Conservation (phyloP, 345 rosid genomes). For the thale cress (Arabidopsis thaliana) region DNA sequence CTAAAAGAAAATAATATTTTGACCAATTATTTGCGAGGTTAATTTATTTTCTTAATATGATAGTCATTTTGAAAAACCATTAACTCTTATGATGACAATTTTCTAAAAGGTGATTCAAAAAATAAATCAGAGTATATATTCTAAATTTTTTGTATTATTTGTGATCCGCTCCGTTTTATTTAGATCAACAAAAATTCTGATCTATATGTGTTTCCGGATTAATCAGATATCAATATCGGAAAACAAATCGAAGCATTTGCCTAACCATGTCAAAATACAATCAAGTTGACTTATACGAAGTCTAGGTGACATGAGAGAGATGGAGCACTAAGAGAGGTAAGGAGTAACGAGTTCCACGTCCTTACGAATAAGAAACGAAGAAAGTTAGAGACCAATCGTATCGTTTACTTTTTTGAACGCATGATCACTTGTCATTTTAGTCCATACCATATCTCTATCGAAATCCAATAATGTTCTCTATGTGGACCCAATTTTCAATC, state of each 20-base stretch:
- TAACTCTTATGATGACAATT: too few relatives aligned
- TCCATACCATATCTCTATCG: constrained; percentile 13
- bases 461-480: constrained; percentile 3
- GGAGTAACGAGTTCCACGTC: constrained; percentile 37
- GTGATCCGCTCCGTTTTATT: background rate
- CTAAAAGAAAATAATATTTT: too few relatives aligned
- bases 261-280: background rate
- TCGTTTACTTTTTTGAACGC: constrained; percentile 21
- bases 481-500: constrained; percentile 24
- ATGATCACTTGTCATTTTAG: constrained; percentile 20
- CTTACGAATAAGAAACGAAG: background rate
- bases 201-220: background rate
- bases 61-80: too few relatives aligned
- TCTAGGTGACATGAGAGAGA: background rate
- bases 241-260: background rate
- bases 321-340: constrained; percentile 29
- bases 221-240: background rate
- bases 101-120: too few relatives aligned
- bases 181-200: background rate
- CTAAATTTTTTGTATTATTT: background rate
- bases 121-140: too few relatives aligned
- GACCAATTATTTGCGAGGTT: too few relatives aligned
- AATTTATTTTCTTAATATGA: too few relatives aligned
- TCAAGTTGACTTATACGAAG: constrained; percentile 26
- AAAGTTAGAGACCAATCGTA: constrained; percentile 25